A percentile compares a stretch with the other conserved stretches of the same genome.
Conservation (phyloP, 2,329 filamentous ascomycete species). For the Septoria petroselini region DNA sequence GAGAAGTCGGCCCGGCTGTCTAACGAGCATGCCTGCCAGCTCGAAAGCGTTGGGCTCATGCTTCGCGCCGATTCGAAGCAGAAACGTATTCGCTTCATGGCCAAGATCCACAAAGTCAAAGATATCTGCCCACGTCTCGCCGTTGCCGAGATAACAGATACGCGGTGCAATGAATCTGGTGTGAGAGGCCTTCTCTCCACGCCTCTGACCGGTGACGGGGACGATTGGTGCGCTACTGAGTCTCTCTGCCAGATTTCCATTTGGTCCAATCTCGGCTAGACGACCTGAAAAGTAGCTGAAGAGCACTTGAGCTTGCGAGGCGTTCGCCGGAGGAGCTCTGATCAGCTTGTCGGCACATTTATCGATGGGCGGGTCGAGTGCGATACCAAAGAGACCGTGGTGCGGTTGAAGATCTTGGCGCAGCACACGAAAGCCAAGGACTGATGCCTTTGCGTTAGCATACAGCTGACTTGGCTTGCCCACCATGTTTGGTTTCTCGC, state of each 20-base stretch:
- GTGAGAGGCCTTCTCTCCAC: constrained; percentile 29
- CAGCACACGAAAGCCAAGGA: constrained; percentile 79
- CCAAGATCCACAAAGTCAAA: constrained; percentile 98
- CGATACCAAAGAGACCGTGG: constrained; percentile 81
- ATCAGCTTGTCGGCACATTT: constrained; percentile 73
- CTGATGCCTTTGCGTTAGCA: constrained; percentile 69
- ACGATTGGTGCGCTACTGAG: constrained; percentile 68
- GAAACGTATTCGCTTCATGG: constrained; percentile 77
- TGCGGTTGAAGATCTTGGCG: constrained; percentile 73
- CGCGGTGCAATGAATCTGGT: constrained; percentile 63
- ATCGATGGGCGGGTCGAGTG: constrained; percentile 72
- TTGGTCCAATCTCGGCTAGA: constrained; percentile 64
- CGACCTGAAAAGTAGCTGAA: constrained; percentile 84
- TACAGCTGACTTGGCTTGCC: constrained; percentile 76
- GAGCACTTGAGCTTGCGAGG: constrained; percentile 63
- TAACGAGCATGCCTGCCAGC: constrained; percentile 77
- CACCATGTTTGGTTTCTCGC: constrained; percentile 47
- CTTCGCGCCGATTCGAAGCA: constrained; percentile 86
- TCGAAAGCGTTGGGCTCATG: constrained; percentile 84
- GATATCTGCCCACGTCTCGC: constrained; percentile 73
- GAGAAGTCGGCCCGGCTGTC: constrained; percentile 77
- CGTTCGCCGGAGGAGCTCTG: constrained; percentile 65
- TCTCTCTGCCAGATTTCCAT: constrained; percentile 55
- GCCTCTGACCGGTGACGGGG: constrained; percentile 52
- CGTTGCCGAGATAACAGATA: constrained; percentile 74